Conservation (phyloP, 352 stramenopile genomes). For the Phytophthora aleatoria region DNA sequence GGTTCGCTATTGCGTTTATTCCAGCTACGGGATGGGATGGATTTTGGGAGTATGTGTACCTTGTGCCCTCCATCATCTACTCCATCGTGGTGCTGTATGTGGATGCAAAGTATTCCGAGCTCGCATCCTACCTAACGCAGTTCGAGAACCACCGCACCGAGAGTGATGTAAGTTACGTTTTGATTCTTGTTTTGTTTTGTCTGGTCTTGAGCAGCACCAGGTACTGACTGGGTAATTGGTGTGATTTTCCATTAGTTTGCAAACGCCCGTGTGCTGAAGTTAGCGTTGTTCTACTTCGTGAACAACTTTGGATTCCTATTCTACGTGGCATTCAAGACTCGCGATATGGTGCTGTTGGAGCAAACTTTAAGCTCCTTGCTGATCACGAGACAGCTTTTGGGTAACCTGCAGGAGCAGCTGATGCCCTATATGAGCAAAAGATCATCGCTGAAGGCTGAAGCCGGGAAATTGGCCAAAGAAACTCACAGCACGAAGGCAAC, state of each 20-base stretch:
- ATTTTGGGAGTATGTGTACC: conserved; percentile 69
- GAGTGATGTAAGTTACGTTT: conserved; percentile 59
- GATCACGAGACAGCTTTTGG: conserved; percentile 83
- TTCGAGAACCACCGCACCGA: conserved; percentile 94
- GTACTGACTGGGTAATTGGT: conserved; percentile 14
- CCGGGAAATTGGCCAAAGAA: conserved; percentile 73
- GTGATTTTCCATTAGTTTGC: conserved; percentile 57
- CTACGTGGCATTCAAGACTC: conserved; percentile 94
- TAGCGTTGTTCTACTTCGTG: conserved; percentile 98
- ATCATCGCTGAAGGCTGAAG: conserved; percentile 85
- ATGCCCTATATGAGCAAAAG: conserved; percentile 81
- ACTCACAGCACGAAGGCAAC: conserved; percentile 49
- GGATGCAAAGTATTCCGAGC: conserved; percentile 87
- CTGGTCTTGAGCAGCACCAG: not conserved
- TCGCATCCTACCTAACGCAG: conserved; percentile 93
- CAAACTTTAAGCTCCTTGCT: conserved; percentile 89
- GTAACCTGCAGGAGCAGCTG: conserved; percentile 80
- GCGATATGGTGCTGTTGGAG: conserved; percentile 88
- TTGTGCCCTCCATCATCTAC: conserved; percentile 74
- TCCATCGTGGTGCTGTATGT: conserved; percentile 77
- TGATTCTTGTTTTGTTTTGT: conserved; percentile 4
- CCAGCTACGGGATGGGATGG: conserved; percentile 67
- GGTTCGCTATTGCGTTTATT: conserved; percentile 62
- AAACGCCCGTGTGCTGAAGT: conserved; percentile 96
- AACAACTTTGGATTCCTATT: conserved; percentile 97